These are phyloP conservation scores for Dactylella cylindrospora DNA, from an alignment of 2,329 filamentous ascomycete genomes.

Conservation along the genomic window DNA sequence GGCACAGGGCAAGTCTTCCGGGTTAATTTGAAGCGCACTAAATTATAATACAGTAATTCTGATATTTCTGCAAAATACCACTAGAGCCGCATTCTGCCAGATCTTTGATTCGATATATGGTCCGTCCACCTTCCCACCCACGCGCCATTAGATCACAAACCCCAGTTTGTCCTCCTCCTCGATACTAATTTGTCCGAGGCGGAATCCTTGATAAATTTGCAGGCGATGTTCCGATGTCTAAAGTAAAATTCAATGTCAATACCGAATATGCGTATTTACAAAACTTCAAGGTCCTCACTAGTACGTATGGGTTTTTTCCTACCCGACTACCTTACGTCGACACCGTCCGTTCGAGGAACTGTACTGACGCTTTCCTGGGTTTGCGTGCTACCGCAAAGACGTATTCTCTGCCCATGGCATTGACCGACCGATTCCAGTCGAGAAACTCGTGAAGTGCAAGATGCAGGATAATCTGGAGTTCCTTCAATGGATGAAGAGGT, in stretches of 20 bases:
- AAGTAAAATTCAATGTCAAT: slow-evolving; percentile 98
- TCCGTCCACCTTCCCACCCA: slow-evolving; percentile 52
- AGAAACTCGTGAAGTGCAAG: slow-evolving; percentile 92
- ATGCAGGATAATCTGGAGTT: slow-evolving; percentile 99
- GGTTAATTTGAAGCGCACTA: slow-evolving; percentile 15
- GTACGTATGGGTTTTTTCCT: slow-evolving; percentile 58
- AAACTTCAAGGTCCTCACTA: slow-evolving; percentile 97
- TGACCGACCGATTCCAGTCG: slow-evolving; percentile 86
- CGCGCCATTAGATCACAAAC: background rate
- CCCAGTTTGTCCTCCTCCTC: background rate
- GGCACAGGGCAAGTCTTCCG: slow-evolving; percentile 90
- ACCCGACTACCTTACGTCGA: slow-evolving; percentile 23
- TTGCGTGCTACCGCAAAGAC: slow-evolving; percentile 59
- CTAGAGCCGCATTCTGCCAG: slow-evolving; percentile 89
- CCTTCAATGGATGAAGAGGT: slow-evolving; percentile 92
- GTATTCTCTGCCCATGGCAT: slow-evolving; percentile 81
- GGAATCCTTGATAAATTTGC: slow-evolving; percentile 4
- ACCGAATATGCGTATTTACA: slow-evolving; percentile 95
- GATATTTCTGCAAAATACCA: slow-evolving; percentile 45
- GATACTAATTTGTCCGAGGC: too few species aligned
- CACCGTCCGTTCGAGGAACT: too few species aligned
- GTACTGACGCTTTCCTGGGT: slow-evolving; percentile 8
- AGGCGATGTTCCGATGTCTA: slow-evolving; percentile 88
- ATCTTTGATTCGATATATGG: slow-evolving; percentile 97
- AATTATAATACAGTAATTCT: slow-evolving; percentile 7